Percentiles rank a stretch among this genome's conserved stretches.
phyloP scores from a whole-genome alignment of 2,329 filamentous ascomycete genomes.

The Pseudogymnoascus destructans region DNA sequence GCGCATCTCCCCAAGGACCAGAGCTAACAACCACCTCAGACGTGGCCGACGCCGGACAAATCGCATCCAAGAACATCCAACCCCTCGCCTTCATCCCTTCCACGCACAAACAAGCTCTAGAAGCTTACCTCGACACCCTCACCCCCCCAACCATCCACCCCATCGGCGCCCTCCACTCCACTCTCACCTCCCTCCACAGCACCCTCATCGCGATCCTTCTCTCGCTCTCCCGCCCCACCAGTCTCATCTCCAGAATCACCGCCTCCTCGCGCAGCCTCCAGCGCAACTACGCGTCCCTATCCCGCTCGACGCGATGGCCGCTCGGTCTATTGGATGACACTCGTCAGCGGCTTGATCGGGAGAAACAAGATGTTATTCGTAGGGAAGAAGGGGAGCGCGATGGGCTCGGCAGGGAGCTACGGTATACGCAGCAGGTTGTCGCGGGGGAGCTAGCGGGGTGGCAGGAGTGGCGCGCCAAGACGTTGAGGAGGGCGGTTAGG shows the following conservation, averaged over 20 bases:
- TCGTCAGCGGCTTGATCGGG: constrained; percentile 65
- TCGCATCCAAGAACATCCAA: constrained; percentile 40
- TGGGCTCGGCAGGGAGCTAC: constrained; percentile 64
- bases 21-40: constrained; percentile 36
- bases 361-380: constrained; percentile 68
- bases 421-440: constrained; percentile 88
- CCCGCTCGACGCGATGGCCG: constrained; percentile 66
- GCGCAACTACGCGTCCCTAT: constrained; percentile 61
- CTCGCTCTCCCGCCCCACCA: constrained; percentile 65
- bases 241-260: constrained; percentile 65
- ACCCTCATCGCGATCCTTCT: constrained; percentile 71
- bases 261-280: constrained; percentile 63
- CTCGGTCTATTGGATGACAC: constrained; percentile 77
- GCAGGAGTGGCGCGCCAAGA: constrained; percentile 75
- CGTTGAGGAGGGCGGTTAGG: constrained; percentile 60
- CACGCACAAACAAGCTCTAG: constrained; percentile 55
- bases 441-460: constrained; percentile 84
- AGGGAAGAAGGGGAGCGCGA: constrained; percentile 58
- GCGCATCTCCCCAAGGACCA: background rate
- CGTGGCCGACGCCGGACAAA: constrained; percentile 50
- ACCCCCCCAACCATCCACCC: constrained; percentile 60
- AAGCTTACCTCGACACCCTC: constrained; percentile 55
- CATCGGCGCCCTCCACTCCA: constrained; percentile 57
- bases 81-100: constrained; percentile 54
- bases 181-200: constrained; percentile 66